phyloP scores from a whole-genome alignment of 179 eudicot genomes.

The Pouteria campechiana region DNA sequence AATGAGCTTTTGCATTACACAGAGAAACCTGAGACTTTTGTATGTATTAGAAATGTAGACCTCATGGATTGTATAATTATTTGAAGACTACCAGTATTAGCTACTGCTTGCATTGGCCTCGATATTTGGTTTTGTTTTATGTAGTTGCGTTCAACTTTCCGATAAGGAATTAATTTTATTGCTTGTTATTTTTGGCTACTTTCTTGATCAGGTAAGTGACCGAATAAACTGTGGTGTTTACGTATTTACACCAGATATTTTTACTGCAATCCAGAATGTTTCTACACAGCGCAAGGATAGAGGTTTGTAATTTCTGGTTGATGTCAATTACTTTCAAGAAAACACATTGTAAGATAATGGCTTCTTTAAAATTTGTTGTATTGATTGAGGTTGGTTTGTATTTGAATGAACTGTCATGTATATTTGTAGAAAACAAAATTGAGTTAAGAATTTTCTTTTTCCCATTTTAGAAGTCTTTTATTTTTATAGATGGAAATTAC shows the following conservation, averaged over 20 bases:
- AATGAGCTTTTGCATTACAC: constrained; percentile 91
- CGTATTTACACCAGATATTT: constrained; percentile 69
- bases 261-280: constrained; percentile 47
- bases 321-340: too few relatives aligned
- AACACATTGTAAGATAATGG: too few relatives aligned
- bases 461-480: too few relatives aligned
- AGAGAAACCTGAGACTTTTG: constrained; percentile 98
- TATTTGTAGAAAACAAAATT: too few relatives aligned
- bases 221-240: constrained; percentile 76
- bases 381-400: too few relatives aligned
- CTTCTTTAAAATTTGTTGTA: too few relatives aligned
- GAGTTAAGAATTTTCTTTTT: too few relatives aligned
- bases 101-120: not conserved
- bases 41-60: constrained; percentile 31
- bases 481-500: too few relatives aligned
- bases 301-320: constrained; percentile 50
- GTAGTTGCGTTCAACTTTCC: not conserved
- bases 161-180: constrained; percentile 2
- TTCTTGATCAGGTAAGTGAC: constrained; percentile 66
- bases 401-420: too few relatives aligned
- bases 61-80: not conserved
- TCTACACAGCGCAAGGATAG: constrained; percentile 47
- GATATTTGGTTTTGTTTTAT: constrained; percentile 1
- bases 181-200: constrained; percentile 6
- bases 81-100: not conserved